These are phyloP conservation scores for Penicillium sp. DNA, from an alignment of 2,329 filamentous ascomycete species.

Conservation along the genomic window DNA sequence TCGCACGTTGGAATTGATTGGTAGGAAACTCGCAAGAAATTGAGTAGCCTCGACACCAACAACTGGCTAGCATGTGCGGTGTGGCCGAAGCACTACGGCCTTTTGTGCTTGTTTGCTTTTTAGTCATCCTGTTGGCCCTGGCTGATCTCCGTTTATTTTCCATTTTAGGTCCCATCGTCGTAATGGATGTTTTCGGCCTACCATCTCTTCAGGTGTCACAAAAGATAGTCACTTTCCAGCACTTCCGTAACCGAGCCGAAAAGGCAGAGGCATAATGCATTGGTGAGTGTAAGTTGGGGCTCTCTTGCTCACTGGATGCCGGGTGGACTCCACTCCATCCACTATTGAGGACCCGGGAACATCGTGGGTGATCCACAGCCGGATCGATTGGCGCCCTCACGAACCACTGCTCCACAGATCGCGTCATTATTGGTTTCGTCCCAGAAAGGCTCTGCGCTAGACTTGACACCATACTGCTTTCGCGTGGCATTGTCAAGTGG, in stretches of 20 bases:
- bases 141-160: background rate
- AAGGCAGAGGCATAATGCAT: background rate
- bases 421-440: constrained; percentile 20
- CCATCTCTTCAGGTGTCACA: background rate
- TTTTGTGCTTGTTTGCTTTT: background rate
- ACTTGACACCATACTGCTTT: constrained; percentile 18
- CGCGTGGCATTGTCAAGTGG: constrained; percentile 8
- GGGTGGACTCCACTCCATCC: constrained; percentile 15
- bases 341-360: constrained; percentile 31
- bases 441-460: constrained; percentile 21
- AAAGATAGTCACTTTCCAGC: background rate
- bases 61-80: background rate
- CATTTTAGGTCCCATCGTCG: too few relatives aligned
- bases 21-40: background rate
- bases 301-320: constrained; percentile 9
- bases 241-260: too few relatives aligned
- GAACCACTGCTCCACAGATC: constrained; percentile 22
- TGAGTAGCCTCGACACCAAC: background rate
- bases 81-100: background rate
- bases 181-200: background rate
- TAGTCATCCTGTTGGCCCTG: background rate
- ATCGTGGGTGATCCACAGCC: constrained; percentile 24
- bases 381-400: constrained; percentile 27
- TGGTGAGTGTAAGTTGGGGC: background rate
- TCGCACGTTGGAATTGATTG: background rate